phyloP scores from a whole-genome alignment of 768 basidiomycete species.

The Leccinum obscurum region DNA sequence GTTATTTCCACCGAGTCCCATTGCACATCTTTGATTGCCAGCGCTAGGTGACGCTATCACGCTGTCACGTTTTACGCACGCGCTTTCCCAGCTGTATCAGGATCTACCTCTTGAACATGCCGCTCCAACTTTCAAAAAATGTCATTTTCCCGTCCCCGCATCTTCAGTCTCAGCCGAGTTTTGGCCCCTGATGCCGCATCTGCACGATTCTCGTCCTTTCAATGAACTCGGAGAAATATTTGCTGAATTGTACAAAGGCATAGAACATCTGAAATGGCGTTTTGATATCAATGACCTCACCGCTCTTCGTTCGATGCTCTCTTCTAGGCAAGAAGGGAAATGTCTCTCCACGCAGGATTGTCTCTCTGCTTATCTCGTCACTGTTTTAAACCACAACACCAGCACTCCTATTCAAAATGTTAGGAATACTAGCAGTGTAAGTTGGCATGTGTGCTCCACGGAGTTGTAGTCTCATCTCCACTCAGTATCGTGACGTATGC shows the following conservation, averaged over 20 bases:
- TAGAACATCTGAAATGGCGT: constrained; percentile 21
- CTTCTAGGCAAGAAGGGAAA: neutral
- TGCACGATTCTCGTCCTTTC: constrained; percentile 17
- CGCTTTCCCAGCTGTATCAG: constrained; percentile 33
- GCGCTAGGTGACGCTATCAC: constrained; percentile 30
- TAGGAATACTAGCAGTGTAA: constrained; percentile 32
- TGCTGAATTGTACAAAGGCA: constrained; percentile 8
- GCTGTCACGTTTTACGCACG: constrained; percentile 31
- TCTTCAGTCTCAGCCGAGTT: constrained; percentile 13
- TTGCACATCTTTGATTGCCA: neutral
- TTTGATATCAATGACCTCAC: constrained; percentile 12
- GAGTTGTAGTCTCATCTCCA: neutral
- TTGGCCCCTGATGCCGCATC: constrained; percentile 26
- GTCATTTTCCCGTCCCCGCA: constrained; percentile 21
- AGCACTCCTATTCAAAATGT: constrained; percentile 17
- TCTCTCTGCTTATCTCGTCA: constrained; percentile 30
- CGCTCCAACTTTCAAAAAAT: constrained; percentile 28
- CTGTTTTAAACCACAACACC: constrained; percentile 20
- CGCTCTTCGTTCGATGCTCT: constrained; percentile 17
- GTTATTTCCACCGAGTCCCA: neutral
- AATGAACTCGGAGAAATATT: constrained; percentile 22
- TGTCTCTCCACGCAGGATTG: constrained; percentile 32
- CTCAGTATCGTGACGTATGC: constrained; percentile 20
- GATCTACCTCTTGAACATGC: constrained; percentile 9
- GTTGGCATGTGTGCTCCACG: neutral